Conservation (phyloP, 1,284 basidiomycete genomes). For the Rhodotorula sp. region DNA sequence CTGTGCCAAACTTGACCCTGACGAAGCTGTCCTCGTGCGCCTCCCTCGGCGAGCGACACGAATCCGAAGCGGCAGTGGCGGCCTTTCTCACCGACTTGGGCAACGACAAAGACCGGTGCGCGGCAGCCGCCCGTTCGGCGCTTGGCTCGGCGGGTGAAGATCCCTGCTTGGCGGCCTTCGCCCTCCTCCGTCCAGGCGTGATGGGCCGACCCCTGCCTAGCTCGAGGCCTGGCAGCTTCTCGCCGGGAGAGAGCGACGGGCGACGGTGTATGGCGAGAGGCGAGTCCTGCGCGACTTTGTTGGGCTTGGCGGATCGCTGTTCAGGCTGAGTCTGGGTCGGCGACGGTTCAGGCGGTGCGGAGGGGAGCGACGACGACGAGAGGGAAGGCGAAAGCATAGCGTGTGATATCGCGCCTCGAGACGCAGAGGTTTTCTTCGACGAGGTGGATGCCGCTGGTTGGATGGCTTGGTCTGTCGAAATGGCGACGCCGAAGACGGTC, state of each 20-base stretch:
- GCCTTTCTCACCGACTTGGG: not conserved
- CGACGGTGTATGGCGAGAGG: not conserved
- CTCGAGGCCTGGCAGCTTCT: too few species aligned
- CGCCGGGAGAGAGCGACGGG: not conserved
- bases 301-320: not conserved
- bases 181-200: too few species aligned
- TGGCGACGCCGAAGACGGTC: constrained; percentile 12
- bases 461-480: constrained; percentile 6
- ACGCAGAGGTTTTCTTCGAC: not conserved
- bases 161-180: too few species aligned
- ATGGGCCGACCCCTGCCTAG: too few species aligned
- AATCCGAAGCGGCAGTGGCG: too few species aligned
- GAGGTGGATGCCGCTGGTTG: not conserved
- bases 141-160: too few species aligned
- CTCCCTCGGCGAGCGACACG: not conserved
- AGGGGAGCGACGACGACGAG: not conserved
- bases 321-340: not conserved
- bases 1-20: not conserved
- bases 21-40: not conserved
- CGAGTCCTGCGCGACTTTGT: not conserved
- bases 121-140: not conserved
- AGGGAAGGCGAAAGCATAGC: not conserved
- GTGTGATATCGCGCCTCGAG: too few species aligned
- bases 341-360: not conserved
- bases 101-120: not conserved